Evolutionary conservation across 2,329 filamentous ascomycete species (phyloP), one percentile per base, ranked within the genome.

Genomic region (Epichloe coenophiala): DNA sequence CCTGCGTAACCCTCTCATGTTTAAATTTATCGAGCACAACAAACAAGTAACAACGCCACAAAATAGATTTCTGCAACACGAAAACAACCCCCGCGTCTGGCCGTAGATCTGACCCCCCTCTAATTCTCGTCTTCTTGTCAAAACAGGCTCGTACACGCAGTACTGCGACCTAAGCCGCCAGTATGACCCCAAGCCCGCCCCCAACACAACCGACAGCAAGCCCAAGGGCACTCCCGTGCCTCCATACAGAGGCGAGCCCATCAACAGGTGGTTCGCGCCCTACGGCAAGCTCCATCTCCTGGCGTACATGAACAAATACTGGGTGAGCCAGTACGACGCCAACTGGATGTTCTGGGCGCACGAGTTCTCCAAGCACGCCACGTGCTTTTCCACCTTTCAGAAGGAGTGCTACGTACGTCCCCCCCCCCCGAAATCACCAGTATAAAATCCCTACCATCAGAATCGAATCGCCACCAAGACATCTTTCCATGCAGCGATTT

Each of bases 361-460:
- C 67, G 80, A 84, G 61, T 84, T 81, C 68, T 74, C 71, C 65
- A 84, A 84, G 69, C 80, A 83, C 64, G 81, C 74, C 3, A 84
- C 81, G 13, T 86, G 81, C 71, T 84, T 69, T 69, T 78, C 74
- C 45, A 83, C 76, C 53, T 84, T 85, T 60, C 78, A 84, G 59
- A 65, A 71, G 5, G 73, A 77, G 33, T 86, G 82, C 72, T 85
- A 83, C 63, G 61, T 63, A 58, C 31, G 60, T 8, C 47, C 2
- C 4, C 4, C 4, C 4, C 3, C 38, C 40, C 15, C 5, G 5
- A 19, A 27, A 27, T 27, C 23, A 27, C 23, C 23, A 7, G 23
- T 17, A 17, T 27, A 27, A 27, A 27, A 27, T 27, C 17, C 6
- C 5, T 23, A 23, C 21, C 21, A 23, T 23, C 21, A 23, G 21